Evolutionary conservation across 1,284 basidiomycete species (phyloP), one percentile per base, ranked within the genome.

Genomic region (Ustilago shanxiensis): DNA sequence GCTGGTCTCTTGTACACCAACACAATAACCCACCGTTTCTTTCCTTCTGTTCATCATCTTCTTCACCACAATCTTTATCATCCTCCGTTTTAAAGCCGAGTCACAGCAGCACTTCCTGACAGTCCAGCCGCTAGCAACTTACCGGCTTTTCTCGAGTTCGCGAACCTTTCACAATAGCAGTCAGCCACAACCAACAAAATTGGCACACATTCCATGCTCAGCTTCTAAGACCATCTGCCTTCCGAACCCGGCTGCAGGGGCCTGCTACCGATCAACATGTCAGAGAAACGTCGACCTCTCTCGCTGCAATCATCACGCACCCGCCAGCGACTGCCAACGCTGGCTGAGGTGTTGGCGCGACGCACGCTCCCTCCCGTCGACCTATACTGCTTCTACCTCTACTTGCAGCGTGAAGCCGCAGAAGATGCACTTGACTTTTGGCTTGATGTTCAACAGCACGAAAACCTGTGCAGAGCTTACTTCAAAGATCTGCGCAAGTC

Each of bases 391-490:
- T 97, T 97, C 89, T 98, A 98, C 74, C 66, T 79, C 29, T 85
- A 78, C 69, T 55, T 84, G 26, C 79, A 98, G 86, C 91, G 95
- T 44, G 95, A 98, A 87, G 92, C 93, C 35, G 91, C 94, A 61
- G 95, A 98, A 86, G 95, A 98, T 86, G 93, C 95, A 47, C 88
- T 99, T 56, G 96, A 98, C 87, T 99, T 99, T 83, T 99, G 95
- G 95, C 91, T 99, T 35, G 96, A 99, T 85, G 96, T 98, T 2
- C 95, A 98, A 83, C 96, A 98, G 88, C 96, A 99, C 86, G 97
- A 98, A 88, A 98, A 98, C 86, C 90, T 99, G 49, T 99, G 95
- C 87, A 90, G 95, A 68, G 96, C 95, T 8, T 98, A 98, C 87
- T 98, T 99, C 90, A 97, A 98, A 89, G 96, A 98, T 86, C 90